These are phyloP conservation scores for Scortechinia acanthostroma DNA, from an alignment of 2,329 filamentous ascomycete genomes.

Conservation along the genomic window DNA sequence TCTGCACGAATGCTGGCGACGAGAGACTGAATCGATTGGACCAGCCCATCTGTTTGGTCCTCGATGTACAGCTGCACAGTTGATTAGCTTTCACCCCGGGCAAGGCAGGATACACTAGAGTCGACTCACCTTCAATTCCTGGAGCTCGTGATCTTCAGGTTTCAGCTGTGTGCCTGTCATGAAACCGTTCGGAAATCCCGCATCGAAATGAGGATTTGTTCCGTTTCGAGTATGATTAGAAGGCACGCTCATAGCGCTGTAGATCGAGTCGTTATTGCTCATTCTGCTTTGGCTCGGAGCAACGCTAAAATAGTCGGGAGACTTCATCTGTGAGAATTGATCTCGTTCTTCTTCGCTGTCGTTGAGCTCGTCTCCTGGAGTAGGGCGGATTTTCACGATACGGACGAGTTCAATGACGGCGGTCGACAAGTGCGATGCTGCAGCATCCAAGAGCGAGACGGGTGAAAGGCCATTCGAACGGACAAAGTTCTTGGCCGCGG, in stretches of 20 bases:
- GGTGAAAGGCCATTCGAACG: slow-evolving; percentile 58
- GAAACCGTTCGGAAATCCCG: neutral
- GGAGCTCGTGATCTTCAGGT: neutral
- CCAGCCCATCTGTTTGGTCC: slow-evolving; percentile 54
- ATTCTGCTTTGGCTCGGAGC: neutral
- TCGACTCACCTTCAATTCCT: slow-evolving; percentile 1
- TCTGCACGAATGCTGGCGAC: slow-evolving; percentile 45
- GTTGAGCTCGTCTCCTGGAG: slow-evolving; percentile 45
- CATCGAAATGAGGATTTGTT: no score
- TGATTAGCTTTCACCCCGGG: no score
- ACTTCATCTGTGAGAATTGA: slow-evolving; percentile 30
- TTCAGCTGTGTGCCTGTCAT: neutral
- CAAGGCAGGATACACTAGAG: no score
- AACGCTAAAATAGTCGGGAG: slow-evolving; percentile 32
- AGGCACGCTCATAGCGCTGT: neutral
- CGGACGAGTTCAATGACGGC: slow-evolving; percentile 64
- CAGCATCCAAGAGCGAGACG: slow-evolving; percentile 65
- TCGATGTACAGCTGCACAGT: slow-evolving; percentile 60
- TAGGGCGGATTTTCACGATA: slow-evolving; percentile 57
- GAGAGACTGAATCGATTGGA: slow-evolving; percentile 56
- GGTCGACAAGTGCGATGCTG: slow-evolving; percentile 64
- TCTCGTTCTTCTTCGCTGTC: slow-evolving; percentile 20
- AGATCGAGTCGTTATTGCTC: neutral
- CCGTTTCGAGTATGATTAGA: neutral
- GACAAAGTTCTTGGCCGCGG: slow-evolving; percentile 64